Evolutionary conservation across 164 flowering plant genomes (phyloP), one percentile per base, ranked within the genome.

Genomic region (Cinnamomum micranthum): DNA sequence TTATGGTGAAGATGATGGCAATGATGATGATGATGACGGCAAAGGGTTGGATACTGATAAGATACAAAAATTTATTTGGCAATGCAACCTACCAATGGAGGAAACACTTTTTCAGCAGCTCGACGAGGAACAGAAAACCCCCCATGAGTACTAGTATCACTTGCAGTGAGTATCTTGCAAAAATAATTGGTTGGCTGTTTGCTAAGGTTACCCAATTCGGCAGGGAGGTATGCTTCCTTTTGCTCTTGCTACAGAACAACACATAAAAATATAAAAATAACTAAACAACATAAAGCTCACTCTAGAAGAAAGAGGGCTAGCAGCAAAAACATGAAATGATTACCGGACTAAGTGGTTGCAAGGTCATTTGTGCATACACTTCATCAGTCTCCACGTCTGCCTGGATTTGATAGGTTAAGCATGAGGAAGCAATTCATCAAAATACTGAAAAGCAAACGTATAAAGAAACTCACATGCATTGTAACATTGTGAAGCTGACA

Each of bases 121-220:
- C 98, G 88, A 20, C 98, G 93, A 76, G 98, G 98, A 69, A 93
- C 98, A 68, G 98, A 93, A 72, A 93, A 93, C 55, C 98, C 98
- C 58, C 98, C 98, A 86, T 93, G 98, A 66, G 96, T 93, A 75
- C 96, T 93, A 4, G 97, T 92, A 78, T 92, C 97, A 80, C 97
- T 92, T 13, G 97, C 97, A 1, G 97, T 92, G 84, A 92, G 83
- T 10, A 94, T 92, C 74, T 93, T 93, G 77, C 97, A 93, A 75
- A 93, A 93, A 77, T 91, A 93, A 76, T 89, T 92, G 41, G 90
- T 90, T 33, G 97, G 97, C 79, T 92, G 97, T 76, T 89, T 92
- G 85, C 87, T 89, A 25, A 86, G 85, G 51, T 71, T 70, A 63
- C 96, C 93, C 78, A 91, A 81, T 23, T 91, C 96, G 31, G 91